These are phyloP conservation scores for Dissophora globulifera DNA, from an alignment of 192 early-diverging fungal species.

Conservation along the genomic window DNA sequence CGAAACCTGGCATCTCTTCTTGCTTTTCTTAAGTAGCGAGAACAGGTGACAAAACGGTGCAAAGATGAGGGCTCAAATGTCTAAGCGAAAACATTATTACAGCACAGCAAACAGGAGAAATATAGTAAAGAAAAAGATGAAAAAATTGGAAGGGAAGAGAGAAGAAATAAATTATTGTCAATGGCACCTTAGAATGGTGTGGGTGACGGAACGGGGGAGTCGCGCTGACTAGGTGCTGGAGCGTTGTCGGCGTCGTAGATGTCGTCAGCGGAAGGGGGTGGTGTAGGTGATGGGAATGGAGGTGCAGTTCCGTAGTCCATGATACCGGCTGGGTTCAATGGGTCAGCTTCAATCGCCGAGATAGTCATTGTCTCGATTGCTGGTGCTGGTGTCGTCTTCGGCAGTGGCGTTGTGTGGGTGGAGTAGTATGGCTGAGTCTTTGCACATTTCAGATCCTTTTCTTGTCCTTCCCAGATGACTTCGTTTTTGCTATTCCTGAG, in stretches of 20 bases:
- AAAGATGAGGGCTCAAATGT: too few species aligned
- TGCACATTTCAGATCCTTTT: conserved; percentile 50
- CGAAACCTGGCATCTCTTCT: not conserved
- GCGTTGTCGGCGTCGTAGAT: not conserved
- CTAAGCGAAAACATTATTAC: too few species aligned
- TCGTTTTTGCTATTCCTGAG: conserved; percentile 41
- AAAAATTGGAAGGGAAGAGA: not conserved
- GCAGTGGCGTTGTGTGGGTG: conserved; percentile 43
- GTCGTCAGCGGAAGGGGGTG: conserved; percentile 4
- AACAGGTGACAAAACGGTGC: too few species aligned
- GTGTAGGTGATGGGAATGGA: conserved; percentile 12
- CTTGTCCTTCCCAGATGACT: conserved; percentile 52
- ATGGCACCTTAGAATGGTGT: conserved; percentile 2
- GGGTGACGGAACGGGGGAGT: conserved; percentile 10
- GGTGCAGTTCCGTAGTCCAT: conserved; percentile 2
- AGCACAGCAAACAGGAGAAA: not conserved
- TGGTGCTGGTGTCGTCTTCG: conserved; percentile 34
- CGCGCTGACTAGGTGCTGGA: conserved; percentile 14
- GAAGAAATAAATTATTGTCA: too few species aligned
- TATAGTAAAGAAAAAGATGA: not conserved
- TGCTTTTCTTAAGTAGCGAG: too few species aligned
- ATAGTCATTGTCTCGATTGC: conserved; percentile 34
- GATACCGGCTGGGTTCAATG: not conserved
- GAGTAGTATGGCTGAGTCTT: conserved; percentile 50
- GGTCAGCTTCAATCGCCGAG: conserved; percentile 11